Conservation (phyloP, 2,329 filamentous ascomycete genomes). For the Phialemoniopsis sp. region DNA sequence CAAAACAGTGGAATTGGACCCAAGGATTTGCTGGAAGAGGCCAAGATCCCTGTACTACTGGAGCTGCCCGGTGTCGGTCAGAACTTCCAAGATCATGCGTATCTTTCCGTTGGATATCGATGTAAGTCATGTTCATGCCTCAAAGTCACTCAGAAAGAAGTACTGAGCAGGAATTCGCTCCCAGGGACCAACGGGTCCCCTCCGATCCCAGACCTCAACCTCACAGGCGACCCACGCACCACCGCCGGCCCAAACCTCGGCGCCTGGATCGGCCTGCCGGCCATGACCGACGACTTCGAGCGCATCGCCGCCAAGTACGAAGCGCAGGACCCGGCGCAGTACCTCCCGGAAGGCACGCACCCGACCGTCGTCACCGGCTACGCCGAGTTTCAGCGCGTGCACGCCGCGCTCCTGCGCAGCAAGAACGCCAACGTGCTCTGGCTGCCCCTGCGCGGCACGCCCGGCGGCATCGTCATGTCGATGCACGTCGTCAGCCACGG, state of each 20-base stretch:
- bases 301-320: no score
- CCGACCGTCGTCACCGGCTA: slow-evolving; percentile 29
- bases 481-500: slow-evolving; percentile 31
- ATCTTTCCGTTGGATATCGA: no score
- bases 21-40: slow-evolving; percentile 22
- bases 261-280: no score
- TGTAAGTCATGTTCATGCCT: no score
- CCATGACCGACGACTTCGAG: no score
- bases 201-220: no score
- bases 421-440: slow-evolving; percentile 19
- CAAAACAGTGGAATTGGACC: slow-evolving; percentile 45
- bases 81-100: slow-evolving; percentile 37
- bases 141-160: no score
- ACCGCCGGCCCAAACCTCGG: no score
- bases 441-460: slow-evolving; percentile 18
- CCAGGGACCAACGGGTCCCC: no score
- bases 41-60: slow-evolving; percentile 33
- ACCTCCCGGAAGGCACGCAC: slow-evolving; percentile 24
- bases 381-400: no score
- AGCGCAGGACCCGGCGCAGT: slow-evolving; percentile 22
- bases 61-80: slow-evolving; percentile 45
- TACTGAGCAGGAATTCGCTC: no score
- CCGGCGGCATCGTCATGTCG: slow-evolving; percentile 21
- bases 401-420: slow-evolving; percentile 23
- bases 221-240: slow-evolving; percentile 19